Conservation (phyloP, 2,329 filamentous ascomycete genomes). For the Trichophaea hybrida region DNA sequence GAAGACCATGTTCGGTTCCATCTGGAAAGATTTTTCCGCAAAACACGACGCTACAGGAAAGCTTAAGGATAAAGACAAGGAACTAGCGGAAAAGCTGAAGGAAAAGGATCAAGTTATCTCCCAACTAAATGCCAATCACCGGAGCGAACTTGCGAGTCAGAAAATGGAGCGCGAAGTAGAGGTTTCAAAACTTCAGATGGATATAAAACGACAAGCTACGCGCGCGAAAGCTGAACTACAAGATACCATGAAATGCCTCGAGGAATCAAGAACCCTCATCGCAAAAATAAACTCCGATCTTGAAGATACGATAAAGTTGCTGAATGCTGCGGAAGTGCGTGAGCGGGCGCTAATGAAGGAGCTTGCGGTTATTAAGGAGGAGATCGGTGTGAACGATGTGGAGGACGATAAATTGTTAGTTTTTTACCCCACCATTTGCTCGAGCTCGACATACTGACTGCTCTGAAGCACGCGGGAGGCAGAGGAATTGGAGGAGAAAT, state of each 20-base stretch:
- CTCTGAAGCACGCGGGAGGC: background rate
- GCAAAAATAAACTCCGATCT: no score
- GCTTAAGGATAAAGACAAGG: background rate
- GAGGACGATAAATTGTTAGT: background rate
- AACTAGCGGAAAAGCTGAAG: background rate
- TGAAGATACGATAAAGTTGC: no score
- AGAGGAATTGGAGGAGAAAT: background rate
- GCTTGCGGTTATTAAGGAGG: background rate
- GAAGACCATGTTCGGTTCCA: background rate
- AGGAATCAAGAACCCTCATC: no score
- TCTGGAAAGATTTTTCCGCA: background rate
- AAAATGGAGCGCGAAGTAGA: background rate
- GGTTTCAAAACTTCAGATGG: no score
- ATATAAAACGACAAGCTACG: no score
- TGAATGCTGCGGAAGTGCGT: no score
- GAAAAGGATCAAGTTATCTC: no score
- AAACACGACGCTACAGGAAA: background rate
- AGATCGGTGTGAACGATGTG: background rate
- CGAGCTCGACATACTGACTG: background rate
- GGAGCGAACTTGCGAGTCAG: background rate
- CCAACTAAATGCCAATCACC: background rate
- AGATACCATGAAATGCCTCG: no score
- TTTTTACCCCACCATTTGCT: background rate
- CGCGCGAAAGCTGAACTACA: no score
- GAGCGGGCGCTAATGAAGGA: no score